A percentile compares a stretch with the other conserved stretches of the same genome.
These are phyloP conservation scores for Colletotrichum musicola DNA, from an alignment of 2,329 filamentous ascomycete genomes.

Conservation along the genomic window DNA sequence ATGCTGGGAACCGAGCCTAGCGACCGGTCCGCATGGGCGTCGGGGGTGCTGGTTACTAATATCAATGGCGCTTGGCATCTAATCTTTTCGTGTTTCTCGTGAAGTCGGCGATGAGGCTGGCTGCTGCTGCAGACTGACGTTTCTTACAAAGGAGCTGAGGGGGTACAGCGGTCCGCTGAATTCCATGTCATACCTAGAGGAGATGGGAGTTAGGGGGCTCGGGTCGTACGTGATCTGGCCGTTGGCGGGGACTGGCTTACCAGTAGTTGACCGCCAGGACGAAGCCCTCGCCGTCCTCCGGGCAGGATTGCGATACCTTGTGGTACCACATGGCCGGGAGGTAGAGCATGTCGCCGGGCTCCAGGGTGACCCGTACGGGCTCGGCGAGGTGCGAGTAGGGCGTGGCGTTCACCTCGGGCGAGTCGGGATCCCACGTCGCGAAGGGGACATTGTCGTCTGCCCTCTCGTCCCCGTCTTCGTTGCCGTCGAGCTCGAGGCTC, in stretches of 20 bases:
- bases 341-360: constrained; percentile 85
- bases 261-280: constrained; percentile 88
- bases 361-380: constrained; percentile 75
- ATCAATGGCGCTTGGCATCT: constrained; percentile 8
- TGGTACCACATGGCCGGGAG: constrained; percentile 86
- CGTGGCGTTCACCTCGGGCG: constrained; percentile 62
- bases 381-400: constrained; percentile 69
- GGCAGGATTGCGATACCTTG: constrained; percentile 80
- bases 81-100: neutral
- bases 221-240: neutral
- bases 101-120: neutral
- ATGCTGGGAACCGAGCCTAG: constrained; percentile 13
- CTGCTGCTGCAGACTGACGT: constrained; percentile 43
- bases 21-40: constrained; percentile 23
- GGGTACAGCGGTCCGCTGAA: constrained; percentile 78
- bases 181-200: constrained; percentile 80
- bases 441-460: constrained; percentile 67
- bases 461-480: constrained; percentile 48
- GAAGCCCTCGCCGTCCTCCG: constrained; percentile 76
- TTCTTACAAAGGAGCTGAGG: constrained; percentile 66
- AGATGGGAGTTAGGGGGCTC: neutral
- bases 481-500: constrained; percentile 44
- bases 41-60: constrained; percentile 10
- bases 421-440: constrained; percentile 81
- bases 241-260: constrained; percentile 54